A percentile compares a stretch with the other conserved stretches of the same genome.
phyloP scores from a whole-genome alignment of 345 rosid genomes.

The sweet orange (Citrus sinensis) region DVS_A1.0 CM039169.1:28606501-28607000 shows the following conservation, averaged over 20 bases:
- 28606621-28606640: not conserved
- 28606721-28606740: not conserved
- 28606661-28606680: not conserved
- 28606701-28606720: not conserved
- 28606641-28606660: not conserved
- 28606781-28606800: no score
- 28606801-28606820: no score
- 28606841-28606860: not conserved
- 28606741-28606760: not conserved
- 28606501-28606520: slow-evolving; percentile 31
- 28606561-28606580: slow-evolving; percentile 47
- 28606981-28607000: not conserved
- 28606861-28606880: not conserved
- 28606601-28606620: not conserved
- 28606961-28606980: not conserved
- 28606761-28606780: not conserved
- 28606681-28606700: not conserved
- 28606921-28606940: not conserved
- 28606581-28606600: slow-evolving; percentile 22
- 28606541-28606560: slow-evolving; percentile 95
- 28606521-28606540: slow-evolving; percentile 67
- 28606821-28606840: not conserved
- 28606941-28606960: not conserved
- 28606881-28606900: not conserved
- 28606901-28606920: not conserved